Evolutionary conservation across 805 yeast species (phyloP), one percentile per base, ranked within the genome.

Genomic region (Teunomyces lycoperdinae): DNA sequence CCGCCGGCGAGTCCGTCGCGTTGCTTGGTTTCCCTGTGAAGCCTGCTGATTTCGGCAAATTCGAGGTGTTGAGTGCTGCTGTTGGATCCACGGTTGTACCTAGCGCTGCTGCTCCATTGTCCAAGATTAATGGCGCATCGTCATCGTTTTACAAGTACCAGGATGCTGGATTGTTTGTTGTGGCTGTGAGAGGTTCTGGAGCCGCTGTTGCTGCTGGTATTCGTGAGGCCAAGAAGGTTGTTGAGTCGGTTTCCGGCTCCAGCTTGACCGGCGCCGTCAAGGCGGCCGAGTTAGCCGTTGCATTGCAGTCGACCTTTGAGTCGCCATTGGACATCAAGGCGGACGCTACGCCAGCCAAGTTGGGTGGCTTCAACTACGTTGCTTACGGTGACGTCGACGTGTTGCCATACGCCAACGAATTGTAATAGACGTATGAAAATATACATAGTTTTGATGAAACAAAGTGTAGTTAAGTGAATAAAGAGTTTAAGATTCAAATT

Each of bases 361-460:
- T 86, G 51, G 78, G 77, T 55, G 82, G 82, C 63, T 84, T 84
- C 76, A 89, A 85, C 76, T 84, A 87, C 64, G 94, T 85, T 56
- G 97, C 94, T 54, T 84, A 89, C 53, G 99, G 98, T 73, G 85
- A 89, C 70, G 82, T 85, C 52, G 85, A 83, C 64, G 83, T 81
- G 56, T 82, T 92, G 74, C 97, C 99, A 63, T 87, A 77, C 70
- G 85, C 86, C 61, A 90, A 87, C 70, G 97, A 94, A 76, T 84
- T 92, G 73, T 87, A 86, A 57, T 24, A 32, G 34, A 29, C 9
- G 9, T 13, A 13, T n/a, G 8, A 32, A 32, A 32, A 31, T n/a
- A 20, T 20, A 20, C 24, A 20, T 20, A 20, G 24, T 20, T 20
- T 20, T 20, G 24, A 20, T 20, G 24, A 20, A 20, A 20, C 24